Base-by-base conservation (phyloP, 1,139 yeast species). In the Meyerozyma guilliermondii region DNA sequence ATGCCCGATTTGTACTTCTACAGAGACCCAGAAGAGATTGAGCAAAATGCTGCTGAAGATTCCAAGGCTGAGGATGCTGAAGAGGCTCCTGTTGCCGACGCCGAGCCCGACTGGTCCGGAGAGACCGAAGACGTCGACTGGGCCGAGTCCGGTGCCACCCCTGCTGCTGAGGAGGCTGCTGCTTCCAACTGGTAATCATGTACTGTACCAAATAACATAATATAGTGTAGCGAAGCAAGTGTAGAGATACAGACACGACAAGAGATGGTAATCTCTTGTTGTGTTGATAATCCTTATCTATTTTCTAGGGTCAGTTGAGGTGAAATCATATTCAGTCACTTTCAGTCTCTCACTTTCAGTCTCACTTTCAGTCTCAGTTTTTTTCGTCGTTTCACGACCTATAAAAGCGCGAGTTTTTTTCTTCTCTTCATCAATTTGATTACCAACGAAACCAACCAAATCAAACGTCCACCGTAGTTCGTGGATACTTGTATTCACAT, bases 1-100 rank as follows among this genome's bases (percentile, higher is more conserved):
- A 94, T 92, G 98, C 98, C 98, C 77, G 99, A 92, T 81, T 84
- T 91, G 78, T 92, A 91, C 89, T 92, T 92, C 91, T 92, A 92
- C 98, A 92, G 99, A 85, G 97, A 92, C 80, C 98, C 98, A 69
- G 98, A 92, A 81, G 99, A 92, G 79, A 86, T 86, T 75, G 96
- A 88, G 79, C 88, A 83, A 71, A 78, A 82, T 67, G 76, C 82
- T 59, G 81, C 80, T 63, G 91, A 83, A 63, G 80, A 76, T 59
- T 69, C 76, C 60, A 79, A 77, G 62, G 70, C 74, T 53, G 74
- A 68, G 57, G 76, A 66, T 56, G 71, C 73, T 56, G 79, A 69
- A 60, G 80, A 71, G 62, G 79, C 76, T 59, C 80, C 75, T 63
- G 70, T 59, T 50, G 63, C 63, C 53, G 76, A 69, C 55, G 74